Evolutionary conservation across 768 basidiomycete genomes (phyloP).

Genomic region (Tricholomella constricta): DNA sequence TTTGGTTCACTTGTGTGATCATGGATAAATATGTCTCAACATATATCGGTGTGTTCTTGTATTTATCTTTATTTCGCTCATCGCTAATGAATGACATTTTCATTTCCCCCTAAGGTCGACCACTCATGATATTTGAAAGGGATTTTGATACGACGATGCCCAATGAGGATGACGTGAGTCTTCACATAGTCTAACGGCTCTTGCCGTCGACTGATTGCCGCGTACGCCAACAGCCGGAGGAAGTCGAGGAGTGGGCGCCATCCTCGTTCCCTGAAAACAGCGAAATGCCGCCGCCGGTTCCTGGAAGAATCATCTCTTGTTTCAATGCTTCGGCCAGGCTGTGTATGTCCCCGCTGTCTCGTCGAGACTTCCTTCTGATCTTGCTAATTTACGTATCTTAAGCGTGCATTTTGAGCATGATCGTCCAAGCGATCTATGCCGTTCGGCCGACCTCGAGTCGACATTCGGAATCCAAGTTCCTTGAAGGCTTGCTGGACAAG

Average conservation of each 20-base stretch:
- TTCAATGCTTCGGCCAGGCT: conserved; percentile 74
- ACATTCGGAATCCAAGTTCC: conserved; percentile 53
- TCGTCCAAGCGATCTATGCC: conserved; percentile 73
- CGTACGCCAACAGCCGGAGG: conserved; percentile 51
- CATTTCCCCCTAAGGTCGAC: conserved; percentile 49
- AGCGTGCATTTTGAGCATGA: conserved; percentile 71
- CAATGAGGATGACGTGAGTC: conserved; percentile 53
- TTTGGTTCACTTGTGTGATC: conserved; percentile 79
- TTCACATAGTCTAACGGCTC: conserved; percentile 12
- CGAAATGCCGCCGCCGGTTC: conserved; percentile 33
- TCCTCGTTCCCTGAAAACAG: conserved; percentile 31
- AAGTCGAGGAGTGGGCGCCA: conserved; percentile 53
- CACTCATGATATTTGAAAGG: conserved; percentile 70
- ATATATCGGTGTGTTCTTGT: conserved; percentile 59
- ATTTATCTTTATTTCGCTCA: background rate
- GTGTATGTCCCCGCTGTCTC: conserved; percentile 46
- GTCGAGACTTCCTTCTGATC: background rate
- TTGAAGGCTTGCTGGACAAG: conserved; percentile 67
- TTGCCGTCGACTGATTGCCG: conserved; percentile 1
- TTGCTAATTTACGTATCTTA: conserved; percentile 11
- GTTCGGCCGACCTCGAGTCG: conserved; percentile 58
- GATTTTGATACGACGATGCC: conserved; percentile 79
- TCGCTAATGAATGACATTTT: conserved; percentile 6
- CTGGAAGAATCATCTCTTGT: conserved; percentile 64
- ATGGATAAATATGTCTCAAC: conserved; percentile 81